Base-by-base conservation (phyloP, 371 early-diverging fungal genomes). In the Thermomucor indicae-seudaticae region DNA sequence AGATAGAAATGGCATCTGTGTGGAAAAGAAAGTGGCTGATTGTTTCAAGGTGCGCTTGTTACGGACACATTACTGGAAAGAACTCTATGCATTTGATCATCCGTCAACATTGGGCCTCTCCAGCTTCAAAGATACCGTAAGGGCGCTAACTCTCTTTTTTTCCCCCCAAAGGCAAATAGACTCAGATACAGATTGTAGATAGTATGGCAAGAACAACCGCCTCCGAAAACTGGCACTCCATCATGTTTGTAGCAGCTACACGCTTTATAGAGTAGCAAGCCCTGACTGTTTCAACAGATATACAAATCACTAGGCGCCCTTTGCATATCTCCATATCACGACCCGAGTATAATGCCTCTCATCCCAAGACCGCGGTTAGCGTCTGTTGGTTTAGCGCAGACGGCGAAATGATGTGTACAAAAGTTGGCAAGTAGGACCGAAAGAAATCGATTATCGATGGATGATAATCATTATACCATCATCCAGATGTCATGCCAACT, bases 331-430 rank as follows among this genome's bases (percentile, higher is more conserved):
- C 67, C 6, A 46, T 56, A 8, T 39, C 67, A 12, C 63, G 75
- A 20, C 62, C 73, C 3, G 89, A 89, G 16, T 67, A 67, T 27
- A 85, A 80, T n/a, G 65, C 80, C 43, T 64, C 75, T 3, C 74
- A 83, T 42, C 81, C 86, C 6, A 78, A 72, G 44, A 55, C 65
- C 5, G 89, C 88, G 8, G 70, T 88, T 19, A 67, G 81, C 10
- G 11, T 68, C 5, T 67, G 67, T 37, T 67, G 64, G 43, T 93
- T 91, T 55, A 87, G 69, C 49, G 57, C 72, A 27, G 74, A 78
- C 39, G 86, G 88, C 12, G 37, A 56, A 1, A 63, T 74, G 20
- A 44, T 90, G 8, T 71, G 55, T 2, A 79, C 77, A 0, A 51
- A 57, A 24, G 60, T 60, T 65, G 92, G 72, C 66, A 61, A 38